These are phyloP conservation scores for Xerocomus potaroensis DNA, from an alignment of 768 basidiomycete species.

Conservation along the genomic window DNA sequence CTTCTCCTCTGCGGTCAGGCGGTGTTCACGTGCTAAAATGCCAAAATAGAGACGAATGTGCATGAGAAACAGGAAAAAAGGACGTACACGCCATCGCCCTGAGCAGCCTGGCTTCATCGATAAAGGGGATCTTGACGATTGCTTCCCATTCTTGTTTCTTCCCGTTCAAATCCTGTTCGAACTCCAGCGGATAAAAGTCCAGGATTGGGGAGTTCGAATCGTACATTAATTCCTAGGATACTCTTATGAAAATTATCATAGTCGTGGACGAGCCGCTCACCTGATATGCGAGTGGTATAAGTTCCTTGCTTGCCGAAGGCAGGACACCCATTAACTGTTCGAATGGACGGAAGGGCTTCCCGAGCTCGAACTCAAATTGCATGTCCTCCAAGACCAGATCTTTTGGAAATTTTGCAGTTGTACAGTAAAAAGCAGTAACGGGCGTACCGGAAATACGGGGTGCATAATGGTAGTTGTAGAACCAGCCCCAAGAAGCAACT, in stretches of 20 bases:
- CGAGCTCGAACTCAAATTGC: constrained; percentile 83
- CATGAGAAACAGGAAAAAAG: neutral
- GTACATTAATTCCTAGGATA: constrained; percentile 79
- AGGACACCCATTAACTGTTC: constrained; percentile 98
- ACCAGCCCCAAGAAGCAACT: constrained; percentile 98
- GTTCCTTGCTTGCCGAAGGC: constrained; percentile 84
- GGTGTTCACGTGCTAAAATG: constrained; percentile 65
- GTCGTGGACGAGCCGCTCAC: constrained; percentile 35
- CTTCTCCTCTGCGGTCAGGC: constrained; percentile 71
- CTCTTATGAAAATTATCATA: neutral
- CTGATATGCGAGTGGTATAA: constrained; percentile 82
- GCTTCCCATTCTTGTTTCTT: constrained; percentile 99
- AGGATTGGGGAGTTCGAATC: constrained; percentile 80
- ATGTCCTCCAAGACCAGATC: constrained; percentile 68
- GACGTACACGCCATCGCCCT: constrained; percentile 71
- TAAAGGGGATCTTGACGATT: constrained; percentile 97
- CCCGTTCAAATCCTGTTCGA: constrained; percentile 92
- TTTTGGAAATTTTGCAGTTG: constrained; percentile 27
- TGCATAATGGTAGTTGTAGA: constrained; percentile 97
- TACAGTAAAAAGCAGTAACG: neutral
- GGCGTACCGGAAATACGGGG: constrained; percentile 88
- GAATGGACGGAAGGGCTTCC: constrained; percentile 86
- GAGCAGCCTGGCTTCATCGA: constrained; percentile 74
- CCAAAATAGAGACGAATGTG: neutral
- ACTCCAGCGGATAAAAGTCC: constrained; percentile 91